Conservation (phyloP, 345 rosid genomes). For the Xanthoceras sorbifolium region DNA sequence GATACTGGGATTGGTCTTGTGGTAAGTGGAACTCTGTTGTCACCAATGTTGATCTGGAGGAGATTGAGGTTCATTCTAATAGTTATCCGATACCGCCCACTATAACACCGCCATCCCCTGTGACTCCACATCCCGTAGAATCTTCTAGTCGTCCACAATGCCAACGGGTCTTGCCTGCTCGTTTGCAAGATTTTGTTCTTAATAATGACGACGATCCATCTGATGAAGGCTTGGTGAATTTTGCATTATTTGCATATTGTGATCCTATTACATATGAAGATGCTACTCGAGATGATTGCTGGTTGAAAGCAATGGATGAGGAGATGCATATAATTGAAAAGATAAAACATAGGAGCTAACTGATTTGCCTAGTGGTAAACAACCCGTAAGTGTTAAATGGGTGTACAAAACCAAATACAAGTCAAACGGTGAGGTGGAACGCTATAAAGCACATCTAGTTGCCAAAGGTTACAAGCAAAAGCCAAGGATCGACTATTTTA, state of each 20-base stretch:
- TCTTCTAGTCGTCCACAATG: not conserved
- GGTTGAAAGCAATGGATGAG: too few relatives aligned
- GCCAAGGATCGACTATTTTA: not conserved
- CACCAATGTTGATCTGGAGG: too few relatives aligned
- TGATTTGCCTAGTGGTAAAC: not conserved
- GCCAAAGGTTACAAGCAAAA: not conserved
- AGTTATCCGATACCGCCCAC: not conserved
- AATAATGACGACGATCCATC: not conserved
- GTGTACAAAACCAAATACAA: constrained; percentile 8
- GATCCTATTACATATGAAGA: too few relatives aligned
- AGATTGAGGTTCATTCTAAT: not conserved
- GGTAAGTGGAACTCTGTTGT: not conserved
- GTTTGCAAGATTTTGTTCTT: not conserved
- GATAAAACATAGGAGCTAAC: not conserved
- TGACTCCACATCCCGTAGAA: not conserved
- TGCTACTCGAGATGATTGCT: too few relatives aligned
- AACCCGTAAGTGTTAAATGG: not conserved
- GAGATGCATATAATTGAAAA: not conserved
- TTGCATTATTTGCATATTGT: not conserved
- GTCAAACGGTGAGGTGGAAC: not conserved
- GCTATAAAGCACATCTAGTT: not conserved
- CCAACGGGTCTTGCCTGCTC: not conserved
- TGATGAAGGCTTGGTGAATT: not conserved
- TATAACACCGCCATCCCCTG: not conserved
- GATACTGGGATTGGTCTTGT: not conserved